Base-by-base conservation (phyloP, 352 stramenopile genomes). In the Phytophthora vignae region DNA sequence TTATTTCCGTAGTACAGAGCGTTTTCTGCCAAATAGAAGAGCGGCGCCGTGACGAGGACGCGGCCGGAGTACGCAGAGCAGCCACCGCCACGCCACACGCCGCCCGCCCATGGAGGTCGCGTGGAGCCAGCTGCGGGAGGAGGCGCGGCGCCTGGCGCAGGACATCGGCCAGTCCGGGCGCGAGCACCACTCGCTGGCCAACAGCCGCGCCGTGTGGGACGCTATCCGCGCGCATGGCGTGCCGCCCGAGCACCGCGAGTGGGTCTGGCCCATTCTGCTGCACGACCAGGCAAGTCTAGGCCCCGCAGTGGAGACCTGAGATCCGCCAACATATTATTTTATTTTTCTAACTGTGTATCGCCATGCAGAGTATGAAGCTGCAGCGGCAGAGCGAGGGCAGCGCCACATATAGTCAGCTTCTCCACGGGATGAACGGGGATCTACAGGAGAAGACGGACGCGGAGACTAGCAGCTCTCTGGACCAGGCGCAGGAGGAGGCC, bases 181-280 rank as follows among this genome's bases (percentile, higher is more conserved):
- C 55, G 82, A 92, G 60, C 84, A 94, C 67, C 87, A 94, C 73
- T 88, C 85, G 58, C 71, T 94, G 31, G 64, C 76, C 21, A 78
- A 79, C 19, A 80, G 77, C 29, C 65, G 72, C 36, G 66, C 70
- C n/a, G 64, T 87, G 21, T 85, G 89, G 70, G 76, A 76, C 60
- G 64, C 78, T 19, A 83, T 93, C 48, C 85, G 85, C 38, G 69
- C 72, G 38, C 82, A 87, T 33, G 87, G 87, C 19, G 68, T 94
- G 27, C 87, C 87, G 22, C 27, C 73, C 5, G 82, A 88, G 72
- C 87, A 94, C 70, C 87, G 87, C 71, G 84, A 93, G 67, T 94
- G 87, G 87, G 82, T 83, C 17, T 94, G 87, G 87, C 87, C 87
- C 52, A 84, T 92, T 54, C 69, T 94, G 49, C 69, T 94, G 46